These are phyloP conservation scores for Vitis labrusca DNA, from an alignment of 164 flowering plant genomes.

Conservation along the genomic window DNA sequence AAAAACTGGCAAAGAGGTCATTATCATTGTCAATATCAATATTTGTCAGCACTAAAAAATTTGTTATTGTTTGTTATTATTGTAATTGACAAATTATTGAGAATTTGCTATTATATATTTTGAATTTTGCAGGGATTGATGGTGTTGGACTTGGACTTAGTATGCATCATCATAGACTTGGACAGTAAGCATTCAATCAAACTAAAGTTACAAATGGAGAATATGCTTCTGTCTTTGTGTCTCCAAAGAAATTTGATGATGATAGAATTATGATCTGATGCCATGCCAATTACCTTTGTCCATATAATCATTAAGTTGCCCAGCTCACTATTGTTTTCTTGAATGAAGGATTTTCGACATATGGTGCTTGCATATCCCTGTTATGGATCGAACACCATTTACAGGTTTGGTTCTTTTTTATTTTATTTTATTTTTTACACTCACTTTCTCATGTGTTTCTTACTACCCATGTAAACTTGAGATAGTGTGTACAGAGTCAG, in stretches of 20 bases:
- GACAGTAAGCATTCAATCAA: conserved; percentile 27
- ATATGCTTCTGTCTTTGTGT: too few relatives aligned
- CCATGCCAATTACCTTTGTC: not conserved
- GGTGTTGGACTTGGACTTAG: conserved; percentile 45
- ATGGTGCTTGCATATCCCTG: conserved; percentile 54
- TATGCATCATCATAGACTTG: conserved; percentile 36
- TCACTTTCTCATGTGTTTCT: not conserved
- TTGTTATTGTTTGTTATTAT: too few relatives aligned
- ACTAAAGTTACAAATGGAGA: too few relatives aligned
- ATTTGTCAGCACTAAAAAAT: too few relatives aligned
- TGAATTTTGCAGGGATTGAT: conserved; percentile 29
- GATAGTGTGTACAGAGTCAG: too few relatives aligned
- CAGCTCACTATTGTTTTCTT: not conserved
- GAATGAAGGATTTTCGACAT: conserved; percentile 44
- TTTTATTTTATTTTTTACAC: not conserved
- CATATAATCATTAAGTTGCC: too few relatives aligned
- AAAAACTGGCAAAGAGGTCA: too few relatives aligned
- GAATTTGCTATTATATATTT: not conserved
- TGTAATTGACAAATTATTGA: too few relatives aligned
- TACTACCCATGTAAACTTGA: not conserved
- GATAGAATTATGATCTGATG: not conserved
- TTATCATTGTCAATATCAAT: too few relatives aligned
- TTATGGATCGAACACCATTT: conserved; percentile 46
- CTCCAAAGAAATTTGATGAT: not conserved
- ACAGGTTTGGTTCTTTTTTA: conserved; percentile 21